Conservation (phyloP, 345 rosid species). For the Linum lewisii region DNA sequence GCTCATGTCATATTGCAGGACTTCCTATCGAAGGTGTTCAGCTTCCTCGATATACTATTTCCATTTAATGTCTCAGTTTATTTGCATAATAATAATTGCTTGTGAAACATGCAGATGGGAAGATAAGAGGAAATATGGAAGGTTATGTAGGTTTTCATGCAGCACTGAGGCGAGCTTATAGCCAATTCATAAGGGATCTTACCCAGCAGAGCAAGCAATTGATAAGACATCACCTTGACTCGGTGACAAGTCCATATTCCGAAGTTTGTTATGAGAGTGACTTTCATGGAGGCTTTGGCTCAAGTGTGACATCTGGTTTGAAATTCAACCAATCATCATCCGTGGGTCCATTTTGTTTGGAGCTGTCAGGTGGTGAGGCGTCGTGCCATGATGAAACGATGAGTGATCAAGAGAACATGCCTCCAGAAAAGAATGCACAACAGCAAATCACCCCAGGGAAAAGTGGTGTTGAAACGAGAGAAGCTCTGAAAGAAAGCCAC, state of each 20-base stretch:
- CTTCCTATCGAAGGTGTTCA: no score
- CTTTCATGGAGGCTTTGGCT: constrained; percentile 52
- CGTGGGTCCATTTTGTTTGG: constrained; percentile 48
- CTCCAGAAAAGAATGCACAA: constrained; percentile 54
- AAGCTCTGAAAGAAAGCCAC: constrained; percentile 51
- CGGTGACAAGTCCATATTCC: constrained; percentile 91
- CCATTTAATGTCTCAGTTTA: not conserved
- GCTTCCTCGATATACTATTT: not conserved
- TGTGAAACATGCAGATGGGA: constrained; percentile 41
- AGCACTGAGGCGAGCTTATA: constrained; percentile 67
- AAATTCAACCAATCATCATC: constrained; percentile 43
- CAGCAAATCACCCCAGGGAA: constrained; percentile 89
- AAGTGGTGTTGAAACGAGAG: constrained; percentile 37
- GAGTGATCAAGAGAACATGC: constrained; percentile 68
- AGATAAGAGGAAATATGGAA: constrained; percentile 61
- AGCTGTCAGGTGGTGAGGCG: constrained; percentile 50
- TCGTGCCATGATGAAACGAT: constrained; percentile 37
- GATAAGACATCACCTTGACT: constrained; percentile 89
- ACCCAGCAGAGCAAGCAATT: constrained; percentile 84
- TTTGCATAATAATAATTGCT: not conserved
- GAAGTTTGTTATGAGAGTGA: constrained; percentile 77
- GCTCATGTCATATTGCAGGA: not conserved
- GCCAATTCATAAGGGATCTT: constrained; percentile 59
- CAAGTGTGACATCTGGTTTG: constrained; percentile 20
- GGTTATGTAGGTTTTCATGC: constrained; percentile 88